phyloP scores from a whole-genome alignment of 2,329 filamentous ascomycete species.

The Emericellopsis atlantica region DNA sequence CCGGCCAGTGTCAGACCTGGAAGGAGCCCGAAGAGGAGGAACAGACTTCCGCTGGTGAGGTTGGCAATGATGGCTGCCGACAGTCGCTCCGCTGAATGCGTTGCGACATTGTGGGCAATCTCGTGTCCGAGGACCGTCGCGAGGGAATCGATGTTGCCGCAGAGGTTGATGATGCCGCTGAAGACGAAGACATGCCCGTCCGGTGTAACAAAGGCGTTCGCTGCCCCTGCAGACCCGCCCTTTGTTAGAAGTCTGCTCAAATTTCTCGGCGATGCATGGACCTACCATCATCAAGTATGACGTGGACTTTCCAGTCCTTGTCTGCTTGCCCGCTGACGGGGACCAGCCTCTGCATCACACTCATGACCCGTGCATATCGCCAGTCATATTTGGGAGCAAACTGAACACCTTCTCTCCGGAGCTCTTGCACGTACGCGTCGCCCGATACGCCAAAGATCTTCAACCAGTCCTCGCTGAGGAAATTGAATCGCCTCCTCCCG shows the following conservation, averaged over 20 bases:
- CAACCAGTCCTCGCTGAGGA: conserved; percentile 37
- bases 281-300: conserved; percentile 53
- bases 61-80: conserved; percentile 39
- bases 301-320: conserved; percentile 57
- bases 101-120: conserved; percentile 64
- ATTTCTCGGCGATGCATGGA: background rate
- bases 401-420: conserved; percentile 34
- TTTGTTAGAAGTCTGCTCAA: conserved; percentile 2
- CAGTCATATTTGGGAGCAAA: conserved; percentile 49
- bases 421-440: conserved; percentile 34
- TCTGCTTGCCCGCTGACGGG: conserved; percentile 50
- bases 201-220: conserved; percentile 68
- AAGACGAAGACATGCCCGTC: conserved; percentile 73
- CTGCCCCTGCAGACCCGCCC: conserved; percentile 22
- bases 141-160: conserved; percentile 53
- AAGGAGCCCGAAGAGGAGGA: conserved; percentile 31
- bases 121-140: conserved; percentile 70
- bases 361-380: conserved; percentile 41
- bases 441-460: conserved; percentile 16
- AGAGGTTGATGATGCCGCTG: conserved; percentile 58
- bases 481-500: conserved; percentile 61
- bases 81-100: conserved; percentile 53
- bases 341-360: conserved; percentile 54
- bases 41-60: conserved; percentile 33
- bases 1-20: conserved; percentile 24